phyloP scores from a whole-genome alignment of 2,329 filamentous ascomycete genomes.

The Fusarium sp. region DNA sequence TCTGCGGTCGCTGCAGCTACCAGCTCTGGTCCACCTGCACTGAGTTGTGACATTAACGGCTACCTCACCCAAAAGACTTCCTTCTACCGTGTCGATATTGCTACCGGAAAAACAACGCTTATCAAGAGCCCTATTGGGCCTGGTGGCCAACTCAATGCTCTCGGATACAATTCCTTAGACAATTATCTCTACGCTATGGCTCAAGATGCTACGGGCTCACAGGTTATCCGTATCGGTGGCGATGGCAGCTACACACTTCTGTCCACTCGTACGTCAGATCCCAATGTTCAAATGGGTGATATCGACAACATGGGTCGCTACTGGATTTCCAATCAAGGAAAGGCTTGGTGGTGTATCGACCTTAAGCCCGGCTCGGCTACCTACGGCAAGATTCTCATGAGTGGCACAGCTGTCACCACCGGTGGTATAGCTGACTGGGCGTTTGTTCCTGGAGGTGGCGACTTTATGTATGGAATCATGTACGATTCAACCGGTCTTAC shows the following conservation, averaged over 20 bases:
- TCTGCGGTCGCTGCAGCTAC: too few relatives aligned
- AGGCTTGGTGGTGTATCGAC: conserved; percentile 41
- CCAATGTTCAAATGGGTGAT: conserved; percentile 36
- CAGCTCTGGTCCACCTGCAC: neutral
- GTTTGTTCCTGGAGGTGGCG: conserved; percentile 41
- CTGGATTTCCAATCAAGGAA: conserved; percentile 39
- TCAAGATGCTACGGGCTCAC: conserved; percentile 15
- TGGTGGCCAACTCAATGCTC: conserved; percentile 37
- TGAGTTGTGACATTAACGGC: conserved; percentile 30
- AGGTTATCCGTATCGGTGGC: conserved; percentile 37
- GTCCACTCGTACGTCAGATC: conserved; percentile 23
- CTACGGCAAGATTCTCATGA: conserved; percentile 36
- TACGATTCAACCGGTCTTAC: neutral
- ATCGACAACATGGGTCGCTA: conserved; percentile 38
- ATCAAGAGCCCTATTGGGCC: conserved; percentile 31
- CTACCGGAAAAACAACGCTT: conserved; percentile 27
- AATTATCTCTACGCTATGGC: conserved; percentile 38
- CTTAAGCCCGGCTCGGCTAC: conserved; percentile 32
- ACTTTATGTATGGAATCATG: conserved; percentile 39
- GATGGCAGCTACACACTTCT: conserved; percentile 35
- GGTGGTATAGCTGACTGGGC: conserved; percentile 35
- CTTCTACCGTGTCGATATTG: conserved; percentile 32
- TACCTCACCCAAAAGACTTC: conserved; percentile 36
- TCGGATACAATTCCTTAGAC: conserved; percentile 38
- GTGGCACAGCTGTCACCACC: conserved; percentile 18